Conservation (phyloP, 345 rosid genomes). For the Abelmoschus esculentus region DNA sequence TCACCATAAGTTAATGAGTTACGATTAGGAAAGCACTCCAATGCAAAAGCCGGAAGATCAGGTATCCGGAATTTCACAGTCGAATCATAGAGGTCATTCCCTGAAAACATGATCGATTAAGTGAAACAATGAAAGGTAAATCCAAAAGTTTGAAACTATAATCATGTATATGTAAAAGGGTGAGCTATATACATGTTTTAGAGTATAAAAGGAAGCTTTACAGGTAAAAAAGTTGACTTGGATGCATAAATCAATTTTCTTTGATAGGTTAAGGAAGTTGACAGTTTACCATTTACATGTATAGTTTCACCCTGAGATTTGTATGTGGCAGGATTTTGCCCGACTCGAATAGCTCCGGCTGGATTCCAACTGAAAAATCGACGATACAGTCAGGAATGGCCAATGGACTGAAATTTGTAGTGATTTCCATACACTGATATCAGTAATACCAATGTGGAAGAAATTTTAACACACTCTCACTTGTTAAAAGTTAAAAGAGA, state of each 20-base stretch:
- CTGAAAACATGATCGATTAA: constrained; percentile 29
- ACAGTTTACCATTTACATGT: constrained; percentile 55
- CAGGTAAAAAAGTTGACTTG: too few species aligned
- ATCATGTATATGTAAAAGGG: too few species aligned
- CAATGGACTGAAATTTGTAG: background rate
- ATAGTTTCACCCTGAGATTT: constrained; percentile 43
- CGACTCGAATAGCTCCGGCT: constrained; percentile 81
- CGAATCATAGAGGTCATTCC: constrained; percentile 69
- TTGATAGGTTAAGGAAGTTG: background rate
- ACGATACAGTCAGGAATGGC: constrained; percentile 11
- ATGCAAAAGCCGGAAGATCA: constrained; percentile 86
- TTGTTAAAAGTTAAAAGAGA: too few species aligned
- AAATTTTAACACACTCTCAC: too few species aligned
- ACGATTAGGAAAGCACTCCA: constrained; percentile 87
- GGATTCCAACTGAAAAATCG: constrained; percentile 79
- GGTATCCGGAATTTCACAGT: constrained; percentile 52
- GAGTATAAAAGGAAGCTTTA: too few species aligned
- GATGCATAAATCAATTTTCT: too few species aligned
- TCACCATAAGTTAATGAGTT: constrained; percentile 76
- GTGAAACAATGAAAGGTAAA: background rate
- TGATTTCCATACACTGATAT: background rate
- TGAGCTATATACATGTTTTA: too few species aligned
- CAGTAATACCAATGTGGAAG: background rate
- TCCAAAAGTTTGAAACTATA: background rate
- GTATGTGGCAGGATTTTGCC: constrained; percentile 76